These are phyloP conservation scores for Neofusicoccum sp. DNA, from an alignment of 2,329 filamentous ascomycete genomes.

Conservation along the genomic window DNA sequence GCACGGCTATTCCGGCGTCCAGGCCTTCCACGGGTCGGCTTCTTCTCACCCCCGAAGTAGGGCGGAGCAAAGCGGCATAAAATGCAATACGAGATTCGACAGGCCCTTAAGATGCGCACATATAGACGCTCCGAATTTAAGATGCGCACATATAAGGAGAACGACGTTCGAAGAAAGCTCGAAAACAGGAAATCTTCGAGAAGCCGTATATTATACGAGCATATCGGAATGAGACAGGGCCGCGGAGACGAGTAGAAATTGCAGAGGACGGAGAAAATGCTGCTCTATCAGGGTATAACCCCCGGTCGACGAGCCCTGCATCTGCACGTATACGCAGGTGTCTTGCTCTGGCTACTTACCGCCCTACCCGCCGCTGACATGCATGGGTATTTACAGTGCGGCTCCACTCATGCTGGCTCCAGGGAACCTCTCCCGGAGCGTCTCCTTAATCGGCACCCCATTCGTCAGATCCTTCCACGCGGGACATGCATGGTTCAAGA, in stretches of 20 bases:
- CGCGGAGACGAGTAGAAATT: neutral
- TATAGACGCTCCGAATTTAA: slow-evolving; percentile 7
- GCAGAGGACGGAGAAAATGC: neutral
- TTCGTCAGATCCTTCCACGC: slow-evolving; percentile 25
- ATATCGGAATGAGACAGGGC: neutral
- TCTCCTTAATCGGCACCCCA: neutral
- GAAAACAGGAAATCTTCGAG: neutral
- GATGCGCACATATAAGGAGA: slow-evolving; percentile 11
- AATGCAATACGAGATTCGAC: slow-evolving; percentile 1
- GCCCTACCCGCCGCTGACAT: neutral
- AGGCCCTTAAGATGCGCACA: slow-evolving; percentile 7
- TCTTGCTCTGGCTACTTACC: neutral
- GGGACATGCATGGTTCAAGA: slow-evolving; percentile 28
- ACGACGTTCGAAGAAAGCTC: slow-evolving; percentile 8
- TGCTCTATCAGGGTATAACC: neutral
- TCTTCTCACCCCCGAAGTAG: too few relatives aligned
- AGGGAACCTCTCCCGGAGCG: neutral
- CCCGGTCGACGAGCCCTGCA: neutral
- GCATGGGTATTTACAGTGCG: neutral
- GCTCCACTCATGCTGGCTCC: neutral
- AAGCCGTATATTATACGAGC: neutral
- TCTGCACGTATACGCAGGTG: too few relatives aligned
- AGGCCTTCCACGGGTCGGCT: too few relatives aligned
- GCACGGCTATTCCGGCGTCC: too few relatives aligned
- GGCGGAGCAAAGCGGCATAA: neutral